Evolutionary conservation across 2,329 filamentous ascomycete species (phyloP), one percentile per base, ranked within the genome.

Genomic region (Pyrenophora teres): DNA sequence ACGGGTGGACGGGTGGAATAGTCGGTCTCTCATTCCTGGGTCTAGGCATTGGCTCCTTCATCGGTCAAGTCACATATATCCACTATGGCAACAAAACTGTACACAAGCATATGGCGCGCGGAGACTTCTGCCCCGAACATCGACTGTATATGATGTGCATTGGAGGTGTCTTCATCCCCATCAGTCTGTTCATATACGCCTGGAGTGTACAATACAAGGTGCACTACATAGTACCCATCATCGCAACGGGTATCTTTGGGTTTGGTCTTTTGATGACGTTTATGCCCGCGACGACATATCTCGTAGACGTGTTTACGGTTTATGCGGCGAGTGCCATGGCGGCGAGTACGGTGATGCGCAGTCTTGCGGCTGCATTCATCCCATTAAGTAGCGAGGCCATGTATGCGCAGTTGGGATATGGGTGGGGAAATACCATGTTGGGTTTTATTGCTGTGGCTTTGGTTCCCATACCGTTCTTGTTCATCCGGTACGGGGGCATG

Each of bases 251-350:
- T 0, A 42, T 74, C 4, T 52, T 75, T 36, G 73, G 73, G 2
- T 68, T 72, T 25, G 71, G 69, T 3, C 45, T 75, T 12, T 50
- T 75, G 30, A 57, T 73, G 60, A 66, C 67, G 1, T 74, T 74
- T 37, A 75, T 76, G 72, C 68, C 72, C 0, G 66, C 70, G 0
- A 67, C 63, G 13, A 75, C 71, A 0, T 78, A 78, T 48, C 58
- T 77, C 1, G 69, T 78, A 10, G 75, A 77, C 47, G 73, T 74
- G 0, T 78, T 74, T 40, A 75, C 73, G 2, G 50, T 69, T 1
- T 71, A 77, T 49, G 76, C 76, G 0, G 76, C 75, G 0, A 73
- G 68, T 41, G 76, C 76, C 0, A 73, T 76, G 63, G 74, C 75
- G 1, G 76, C 76, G 7, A 74, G 67, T 38, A 75, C 74, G 0